Conservation (phyloP, 768 basidiomycete species). For the Agaricus sinodeliciosus region DNA sequence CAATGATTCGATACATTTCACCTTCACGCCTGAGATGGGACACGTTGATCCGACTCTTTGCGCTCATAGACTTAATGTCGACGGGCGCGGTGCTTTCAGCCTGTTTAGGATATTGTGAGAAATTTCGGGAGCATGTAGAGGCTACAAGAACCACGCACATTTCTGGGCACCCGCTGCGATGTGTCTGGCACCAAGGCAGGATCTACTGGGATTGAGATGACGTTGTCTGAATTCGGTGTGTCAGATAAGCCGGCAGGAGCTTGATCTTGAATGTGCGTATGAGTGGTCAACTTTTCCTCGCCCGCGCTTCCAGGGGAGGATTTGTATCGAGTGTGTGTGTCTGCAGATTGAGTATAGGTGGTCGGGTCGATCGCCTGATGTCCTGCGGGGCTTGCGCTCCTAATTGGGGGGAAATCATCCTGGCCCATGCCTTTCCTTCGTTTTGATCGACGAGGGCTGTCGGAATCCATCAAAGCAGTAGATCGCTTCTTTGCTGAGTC, state of each 20-base stretch:
- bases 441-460: neutral
- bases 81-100: neutral
- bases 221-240: neutral
- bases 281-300: neutral
- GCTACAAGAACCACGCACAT: neutral
- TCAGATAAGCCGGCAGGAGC: no score
- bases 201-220: neutral
- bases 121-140: neutral
- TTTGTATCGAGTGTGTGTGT: neutral
- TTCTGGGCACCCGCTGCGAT: neutral
- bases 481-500: neutral
- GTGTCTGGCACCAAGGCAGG: neutral
- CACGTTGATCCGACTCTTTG: slow-evolving; percentile 50
- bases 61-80: neutral
- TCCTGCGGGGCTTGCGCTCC: neutral
- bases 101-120: neutral
- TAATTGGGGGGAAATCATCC: neutral
- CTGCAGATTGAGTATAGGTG: neutral
- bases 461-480: neutral
- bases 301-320: no score
- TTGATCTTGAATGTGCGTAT: neutral
- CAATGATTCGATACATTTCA: slow-evolving; percentile 65
- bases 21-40: slow-evolving; percentile 77
- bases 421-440: neutral
- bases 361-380: neutral